Evolutionary conservation across 1,139 yeast species (phyloP).

Genomic region (Cylindricascospora bacillispora): DNA sequence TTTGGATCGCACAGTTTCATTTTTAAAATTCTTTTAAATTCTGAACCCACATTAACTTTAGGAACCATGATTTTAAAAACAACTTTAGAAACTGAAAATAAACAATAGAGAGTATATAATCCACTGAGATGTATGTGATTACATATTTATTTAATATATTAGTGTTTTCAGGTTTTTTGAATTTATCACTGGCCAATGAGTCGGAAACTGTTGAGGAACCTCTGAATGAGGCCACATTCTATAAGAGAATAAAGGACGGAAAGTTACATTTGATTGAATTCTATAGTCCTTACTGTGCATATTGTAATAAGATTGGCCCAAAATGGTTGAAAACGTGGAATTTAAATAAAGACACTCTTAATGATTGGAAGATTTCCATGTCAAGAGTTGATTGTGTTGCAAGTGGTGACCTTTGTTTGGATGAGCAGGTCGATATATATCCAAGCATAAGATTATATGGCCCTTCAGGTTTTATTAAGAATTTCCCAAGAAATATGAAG

Average conservation of each 20-base stretch:
- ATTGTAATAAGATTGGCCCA: conserved; percentile 55
- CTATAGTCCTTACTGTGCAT: conserved; percentile 59
- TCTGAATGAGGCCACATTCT: background rate
- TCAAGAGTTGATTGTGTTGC: conserved; percentile 62
- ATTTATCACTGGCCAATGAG: too few relatives aligned
- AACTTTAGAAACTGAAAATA: too few relatives aligned
- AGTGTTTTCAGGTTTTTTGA: too few relatives aligned
- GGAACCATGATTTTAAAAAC: too few relatives aligned
- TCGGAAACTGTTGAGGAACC: too few relatives aligned
- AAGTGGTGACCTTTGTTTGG: conserved; percentile 56
- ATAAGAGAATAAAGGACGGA: conserved; percentile 1
- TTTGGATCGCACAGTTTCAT: too few relatives aligned
- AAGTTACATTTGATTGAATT: conserved; percentile 43
- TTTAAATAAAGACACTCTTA: conserved; percentile 31
- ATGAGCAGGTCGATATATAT: conserved; percentile 42
- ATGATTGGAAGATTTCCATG: conserved; percentile 36
- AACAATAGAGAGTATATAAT: too few relatives aligned
- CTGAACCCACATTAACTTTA: too few relatives aligned
- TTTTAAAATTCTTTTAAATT: too few relatives aligned
- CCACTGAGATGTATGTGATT: too few relatives aligned
- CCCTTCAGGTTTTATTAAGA: conserved; percentile 30
- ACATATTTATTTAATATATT: too few relatives aligned
- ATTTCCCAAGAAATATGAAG: conserved; percentile 34
- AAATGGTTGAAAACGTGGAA: conserved; percentile 47
- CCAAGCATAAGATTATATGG: conserved; percentile 53